These are phyloP conservation scores for Cystobasidiaceae sp. DNA, from an alignment of 1,284 basidiomycete genomes.

Conservation along the genomic window DNA sequence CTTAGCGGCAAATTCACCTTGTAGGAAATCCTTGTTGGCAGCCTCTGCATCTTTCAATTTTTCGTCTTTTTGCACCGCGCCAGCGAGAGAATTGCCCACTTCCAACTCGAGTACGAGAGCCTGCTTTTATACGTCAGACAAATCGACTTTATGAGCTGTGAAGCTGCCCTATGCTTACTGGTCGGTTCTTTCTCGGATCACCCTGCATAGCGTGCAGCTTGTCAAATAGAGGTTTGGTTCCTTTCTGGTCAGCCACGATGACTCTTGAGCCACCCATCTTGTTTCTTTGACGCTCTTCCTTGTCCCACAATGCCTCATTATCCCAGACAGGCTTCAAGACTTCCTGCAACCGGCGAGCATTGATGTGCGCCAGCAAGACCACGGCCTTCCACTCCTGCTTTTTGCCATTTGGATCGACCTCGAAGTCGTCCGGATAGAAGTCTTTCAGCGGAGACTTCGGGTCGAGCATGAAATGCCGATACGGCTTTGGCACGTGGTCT, in stretches of 20 bases:
- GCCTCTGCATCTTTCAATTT: not conserved
- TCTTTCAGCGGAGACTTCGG: slow-evolving; percentile 81
- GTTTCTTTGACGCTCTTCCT: not conserved
- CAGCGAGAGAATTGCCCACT: not conserved
- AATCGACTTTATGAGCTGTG: not conserved
- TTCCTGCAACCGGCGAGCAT: slow-evolving; percentile 68
- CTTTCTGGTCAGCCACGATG: not conserved
- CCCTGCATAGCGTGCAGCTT: not conserved
- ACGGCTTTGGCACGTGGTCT: slow-evolving; percentile 39
- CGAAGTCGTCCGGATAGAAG: slow-evolving; percentile 89
- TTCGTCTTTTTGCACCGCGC: not conserved
- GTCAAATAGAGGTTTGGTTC: not conserved
- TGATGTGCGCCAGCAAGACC: slow-evolving; percentile 97
- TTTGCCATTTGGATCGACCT: slow-evolving; percentile 93
- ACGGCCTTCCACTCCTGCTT: slow-evolving; percentile 98
- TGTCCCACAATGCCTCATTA: not conserved
- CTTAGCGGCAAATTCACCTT: not conserved
- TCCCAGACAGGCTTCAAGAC: slow-evolving; percentile 61
- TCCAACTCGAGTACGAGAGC: not conserved
- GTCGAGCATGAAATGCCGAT: slow-evolving; percentile 78
- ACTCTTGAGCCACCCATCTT: not conserved
- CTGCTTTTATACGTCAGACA: not conserved
- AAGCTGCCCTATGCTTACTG: not conserved
- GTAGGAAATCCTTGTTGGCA: not conserved
- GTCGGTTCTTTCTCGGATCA: not conserved